phyloP scores from a whole-genome alignment of 441 rosid species.

The Mallotus japonicus region DNA sequence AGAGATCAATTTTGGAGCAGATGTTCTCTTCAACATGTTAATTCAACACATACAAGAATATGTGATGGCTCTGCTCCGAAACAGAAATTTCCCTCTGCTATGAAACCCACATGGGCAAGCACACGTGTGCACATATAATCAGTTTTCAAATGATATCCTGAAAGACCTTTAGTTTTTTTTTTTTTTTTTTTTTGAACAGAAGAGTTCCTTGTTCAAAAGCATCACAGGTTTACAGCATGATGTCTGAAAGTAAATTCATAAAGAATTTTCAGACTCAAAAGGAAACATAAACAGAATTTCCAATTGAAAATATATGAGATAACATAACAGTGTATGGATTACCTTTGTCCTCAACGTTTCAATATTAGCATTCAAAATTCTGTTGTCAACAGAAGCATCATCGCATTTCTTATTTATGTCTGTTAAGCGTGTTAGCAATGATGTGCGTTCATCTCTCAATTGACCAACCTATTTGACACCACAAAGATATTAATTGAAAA shows the following conservation, averaged over 20 bases:
- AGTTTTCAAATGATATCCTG: conserved; percentile 13
- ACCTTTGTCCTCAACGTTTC: conserved; percentile 95
- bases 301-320: not conserved
- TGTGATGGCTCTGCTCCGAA: conserved; percentile 8
- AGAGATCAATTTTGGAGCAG: conserved; percentile 11
- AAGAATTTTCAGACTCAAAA: not conserved
- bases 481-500: not conserved
- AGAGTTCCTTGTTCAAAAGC: not conserved
- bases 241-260: conserved; percentile 8
- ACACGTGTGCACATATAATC: conserved; percentile 1
- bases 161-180: conserved; percentile 11
- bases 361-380: conserved; percentile 92
- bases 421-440: conserved; percentile 64
- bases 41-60: not conserved
- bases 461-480: conserved; percentile 61
- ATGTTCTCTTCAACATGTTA: conserved; percentile 2
- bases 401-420: conserved; percentile 75
- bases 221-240: not conserved
- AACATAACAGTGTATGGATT: conserved; percentile 3
- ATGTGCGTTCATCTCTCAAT: conserved; percentile 71
- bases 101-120: conserved; percentile 8
- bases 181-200: conserved; percentile 3
- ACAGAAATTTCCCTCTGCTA: conserved; percentile 20
- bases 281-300: not conserved
- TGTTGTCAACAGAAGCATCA: conserved; percentile 75